phyloP scores from a whole-genome alignment of 768 basidiomycete species.

The Mrakia blollopis region DNA sequence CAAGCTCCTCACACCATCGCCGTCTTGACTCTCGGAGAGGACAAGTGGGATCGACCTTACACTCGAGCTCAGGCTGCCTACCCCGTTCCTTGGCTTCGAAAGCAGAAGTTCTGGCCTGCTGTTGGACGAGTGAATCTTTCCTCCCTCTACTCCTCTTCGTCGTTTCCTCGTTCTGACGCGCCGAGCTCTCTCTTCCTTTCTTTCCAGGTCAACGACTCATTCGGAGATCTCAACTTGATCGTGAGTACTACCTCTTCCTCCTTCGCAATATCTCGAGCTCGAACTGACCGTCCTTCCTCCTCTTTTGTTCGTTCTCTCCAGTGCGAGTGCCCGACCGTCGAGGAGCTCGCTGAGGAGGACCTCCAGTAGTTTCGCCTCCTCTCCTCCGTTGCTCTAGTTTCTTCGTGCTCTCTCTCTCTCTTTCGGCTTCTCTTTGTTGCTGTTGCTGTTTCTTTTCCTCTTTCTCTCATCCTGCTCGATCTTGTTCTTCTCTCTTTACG shows the following conservation, averaged over 20 bases:
- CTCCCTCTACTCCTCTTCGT: conserved; percentile 45
- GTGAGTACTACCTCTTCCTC: conserved; percentile 50
- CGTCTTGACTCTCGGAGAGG: conserved; percentile 63
- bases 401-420: background rate
- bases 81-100: conserved; percentile 71
- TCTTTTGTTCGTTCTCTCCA: conserved; percentile 23
- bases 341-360: conserved; percentile 35
- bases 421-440: background rate
- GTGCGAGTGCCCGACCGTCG: conserved; percentile 47
- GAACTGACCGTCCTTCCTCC: conserved; percentile 31
- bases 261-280: conserved; percentile 35
- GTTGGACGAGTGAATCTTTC: conserved; percentile 94
- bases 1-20: conserved; percentile 90
- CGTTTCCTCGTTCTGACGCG: conserved; percentile 19
- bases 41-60: conserved; percentile 87
- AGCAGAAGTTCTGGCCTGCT: conserved; percentile 95
- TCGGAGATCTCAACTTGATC: conserved; percentile 79
- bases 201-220: conserved; percentile 50
- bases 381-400: background rate
- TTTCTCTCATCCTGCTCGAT: background rate
- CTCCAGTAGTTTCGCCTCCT: background rate
- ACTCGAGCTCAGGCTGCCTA: conserved; percentile 85
- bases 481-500: conserved; percentile 7
- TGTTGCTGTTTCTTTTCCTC: background rate
- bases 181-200: background rate